A percentile compares a stretch with the other conserved stretches of the same genome.
Evolutionary conservation across 1,139 yeast genomes (phyloP).

Genomic region (Candida glucosophila): DNA sequence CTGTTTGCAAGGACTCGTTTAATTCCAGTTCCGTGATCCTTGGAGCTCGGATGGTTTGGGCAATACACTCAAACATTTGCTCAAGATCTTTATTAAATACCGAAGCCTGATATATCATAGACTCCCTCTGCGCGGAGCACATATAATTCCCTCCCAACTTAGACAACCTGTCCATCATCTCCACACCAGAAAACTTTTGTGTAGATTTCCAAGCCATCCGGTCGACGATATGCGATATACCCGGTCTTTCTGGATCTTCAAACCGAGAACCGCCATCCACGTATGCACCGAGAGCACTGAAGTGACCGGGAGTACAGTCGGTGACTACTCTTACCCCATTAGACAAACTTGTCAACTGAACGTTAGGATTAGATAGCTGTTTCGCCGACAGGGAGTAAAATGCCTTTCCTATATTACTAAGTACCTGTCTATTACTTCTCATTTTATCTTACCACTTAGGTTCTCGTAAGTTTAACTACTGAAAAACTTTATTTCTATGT

Average conservation of each 20-base stretch:
- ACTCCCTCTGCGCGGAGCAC: constrained; percentile 89
- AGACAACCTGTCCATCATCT: constrained; percentile 72
- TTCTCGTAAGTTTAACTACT: no score
- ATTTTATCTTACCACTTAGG: no score
- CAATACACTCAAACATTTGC: constrained; percentile 65
- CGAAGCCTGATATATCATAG: constrained; percentile 88
- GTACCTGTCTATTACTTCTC: no score
- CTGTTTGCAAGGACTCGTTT: constrained; percentile 63
- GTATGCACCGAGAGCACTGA: constrained; percentile 83
- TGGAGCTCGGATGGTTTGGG: constrained; percentile 78
- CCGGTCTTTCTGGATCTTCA: constrained; percentile 50
- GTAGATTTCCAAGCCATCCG: constrained; percentile 86
- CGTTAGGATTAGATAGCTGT: constrained; percentile 14
- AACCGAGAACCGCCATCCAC: constrained; percentile 86
- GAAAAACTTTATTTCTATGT: no score
- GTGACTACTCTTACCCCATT: constrained; percentile 84
- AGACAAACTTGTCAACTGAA: constrained; percentile 44
- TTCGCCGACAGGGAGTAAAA: constrained; percentile 3
- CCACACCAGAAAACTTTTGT: constrained; percentile 45
- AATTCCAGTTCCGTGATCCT: constrained; percentile 61
- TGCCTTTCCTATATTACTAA: no score
- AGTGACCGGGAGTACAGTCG: constrained; percentile 83
- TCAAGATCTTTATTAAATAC: constrained; percentile 86
- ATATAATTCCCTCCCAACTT: constrained; percentile 89
- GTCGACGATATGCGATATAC: constrained; percentile 79